These are phyloP conservation scores for Neurospora discreta DNA, from an alignment of 495 filamentous ascomycete species.

Conservation along the genomic window DNA sequence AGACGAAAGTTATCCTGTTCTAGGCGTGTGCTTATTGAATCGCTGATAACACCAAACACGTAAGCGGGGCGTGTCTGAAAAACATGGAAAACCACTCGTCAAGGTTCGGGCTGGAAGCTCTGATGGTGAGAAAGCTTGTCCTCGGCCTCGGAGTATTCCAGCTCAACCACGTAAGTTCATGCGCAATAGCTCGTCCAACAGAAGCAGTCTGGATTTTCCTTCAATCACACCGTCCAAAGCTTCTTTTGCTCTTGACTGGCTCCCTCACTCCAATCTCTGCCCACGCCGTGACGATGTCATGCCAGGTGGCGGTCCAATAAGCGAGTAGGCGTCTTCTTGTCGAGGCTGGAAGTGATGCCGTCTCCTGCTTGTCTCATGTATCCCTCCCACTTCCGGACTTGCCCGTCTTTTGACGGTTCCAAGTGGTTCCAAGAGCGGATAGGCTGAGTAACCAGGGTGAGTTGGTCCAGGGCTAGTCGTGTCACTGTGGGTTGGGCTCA, in stretches of 20 bases:
- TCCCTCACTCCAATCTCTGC: not conserved
- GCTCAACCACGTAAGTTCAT: not conserved
- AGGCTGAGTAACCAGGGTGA: constrained; percentile 26
- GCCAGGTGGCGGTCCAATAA: constrained; percentile 2
- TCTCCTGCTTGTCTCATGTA: constrained; percentile 32
- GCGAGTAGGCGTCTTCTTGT: constrained; percentile 13
- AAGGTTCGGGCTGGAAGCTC: not conserved
- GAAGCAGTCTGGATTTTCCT: not conserved
- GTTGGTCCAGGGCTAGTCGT: constrained; percentile 33
- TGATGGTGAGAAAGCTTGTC: not conserved
- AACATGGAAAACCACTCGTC: not conserved
- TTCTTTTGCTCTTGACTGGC: not conserved
- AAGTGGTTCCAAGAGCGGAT: constrained; percentile 21
- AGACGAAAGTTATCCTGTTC: not conserved
- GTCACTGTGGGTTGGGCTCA: constrained; percentile 26
- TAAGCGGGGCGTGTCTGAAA: not conserved
- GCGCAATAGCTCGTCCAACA: not conserved
- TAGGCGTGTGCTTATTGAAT: not conserved
- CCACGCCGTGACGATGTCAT: not conserved
- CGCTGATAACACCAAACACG: not conserved
- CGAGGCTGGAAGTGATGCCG: constrained; percentile 26
- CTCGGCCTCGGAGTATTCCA: not conserved
- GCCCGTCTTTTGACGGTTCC: constrained; percentile 26
- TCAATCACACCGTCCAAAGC: not conserved
- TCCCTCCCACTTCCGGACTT: constrained; percentile 25